Evolutionary conservation across 176 grass and related monocot species (phyloP), one percentile per base, ranked within the genome.

Genomic region (Oryza punctata): DNA sequence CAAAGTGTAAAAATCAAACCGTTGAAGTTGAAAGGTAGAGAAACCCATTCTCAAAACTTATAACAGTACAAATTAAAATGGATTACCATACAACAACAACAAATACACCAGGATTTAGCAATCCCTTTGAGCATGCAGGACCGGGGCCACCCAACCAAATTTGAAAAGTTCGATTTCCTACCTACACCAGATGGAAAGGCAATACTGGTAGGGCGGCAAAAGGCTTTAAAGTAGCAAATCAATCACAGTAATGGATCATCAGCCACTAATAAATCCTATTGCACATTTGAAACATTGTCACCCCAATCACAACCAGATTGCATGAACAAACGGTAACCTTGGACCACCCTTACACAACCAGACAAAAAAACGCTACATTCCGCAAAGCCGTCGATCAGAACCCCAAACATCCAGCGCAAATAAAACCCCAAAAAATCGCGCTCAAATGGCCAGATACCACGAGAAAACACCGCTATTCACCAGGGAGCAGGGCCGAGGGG

Each of bases 351-450:
- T 27, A n/a, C n/a, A 5, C 21, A 3, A 8, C 12, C 67, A 65
- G 54, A 84, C 67, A 60, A 72, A 46, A 46, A 59, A 73, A 23
- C 59, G 3, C 30, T 24, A 52, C 75, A 47, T 60, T 67, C 67
- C 0, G 32, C 33, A 5, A 52, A 30, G 80, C 13, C 40, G 43
- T 37, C 14, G 54, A 60, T 60, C 29, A 25, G 5, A 40, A 25
- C 30, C 21, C 33, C 18, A 50, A 64, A 75, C 46, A n/a, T 12
- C 63, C 12, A 2, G 25, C 12, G 21, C 13, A 65, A 77, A 70
- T 57, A 44, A 69, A 73, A 32, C 6, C 9, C 14, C 2, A 63
- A 13, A 1, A 52, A 64, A 2, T 7, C 67, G 12, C 21, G 19
- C 7, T 10, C 29, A 0, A 33, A 10, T 35, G 7, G 5, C 77